Conservation (phyloP, 192 early-diverging fungal species). For the Jimgerdemannia flammicorona region DNA sequence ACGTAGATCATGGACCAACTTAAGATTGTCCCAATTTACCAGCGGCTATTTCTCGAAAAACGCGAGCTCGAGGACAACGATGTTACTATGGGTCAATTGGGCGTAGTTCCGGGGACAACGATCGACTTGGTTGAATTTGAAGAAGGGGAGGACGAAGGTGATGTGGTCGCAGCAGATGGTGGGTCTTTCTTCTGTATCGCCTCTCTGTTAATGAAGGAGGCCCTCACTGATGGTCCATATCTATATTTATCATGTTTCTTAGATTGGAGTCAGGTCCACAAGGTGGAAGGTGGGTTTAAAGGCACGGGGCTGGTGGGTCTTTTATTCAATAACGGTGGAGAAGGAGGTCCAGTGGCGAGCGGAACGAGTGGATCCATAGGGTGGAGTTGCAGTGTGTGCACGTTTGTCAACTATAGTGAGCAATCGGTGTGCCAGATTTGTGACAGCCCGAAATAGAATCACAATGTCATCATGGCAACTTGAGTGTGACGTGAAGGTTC, state of each 20-base stretch:
- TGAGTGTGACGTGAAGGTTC: too few relatives aligned
- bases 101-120: constrained; percentile 20
- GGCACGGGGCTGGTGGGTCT: not conserved
- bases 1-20: not conserved
- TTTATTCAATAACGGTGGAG: not conserved
- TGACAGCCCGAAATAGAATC: not conserved
- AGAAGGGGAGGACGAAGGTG: constrained; percentile 10
- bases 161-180: constrained; percentile 19
- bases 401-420: not conserved
- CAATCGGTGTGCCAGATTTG: not conserved
- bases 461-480: too few relatives aligned
- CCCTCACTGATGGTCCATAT: too few relatives aligned
- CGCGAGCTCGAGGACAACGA: constrained; percentile 26
- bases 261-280: not conserved
- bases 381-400: not conserved
- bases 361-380: too few relatives aligned
- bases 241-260: not conserved
- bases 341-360: not conserved
- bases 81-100: constrained; percentile 18
- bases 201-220: too few relatives aligned
- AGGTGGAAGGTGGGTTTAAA: not conserved
- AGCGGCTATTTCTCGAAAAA: constrained; percentile 17
- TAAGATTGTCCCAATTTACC: constrained; percentile 24
- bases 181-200: not conserved
- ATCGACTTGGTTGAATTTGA: constrained; percentile 26